phyloP scores from a whole-genome alignment of 768 basidiomycete species.

The Mycena albidolilacea region DNA sequence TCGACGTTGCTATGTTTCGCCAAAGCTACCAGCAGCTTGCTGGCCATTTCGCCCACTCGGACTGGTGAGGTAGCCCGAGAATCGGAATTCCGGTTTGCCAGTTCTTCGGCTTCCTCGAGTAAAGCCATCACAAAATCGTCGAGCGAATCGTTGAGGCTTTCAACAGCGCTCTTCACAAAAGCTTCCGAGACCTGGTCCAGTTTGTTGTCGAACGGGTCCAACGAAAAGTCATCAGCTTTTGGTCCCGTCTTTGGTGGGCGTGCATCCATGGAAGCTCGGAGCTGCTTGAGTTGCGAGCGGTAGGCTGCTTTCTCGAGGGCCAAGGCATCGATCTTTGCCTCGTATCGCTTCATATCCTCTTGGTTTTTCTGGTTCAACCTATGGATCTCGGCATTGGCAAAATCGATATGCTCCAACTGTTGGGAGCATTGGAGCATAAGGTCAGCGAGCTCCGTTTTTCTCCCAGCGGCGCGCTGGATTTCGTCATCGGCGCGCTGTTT shows the following conservation, averaged over 20 bases:
- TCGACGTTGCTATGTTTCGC: conserved; percentile 9
- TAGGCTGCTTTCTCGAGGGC: conserved; percentile 10
- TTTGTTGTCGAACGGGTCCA: conserved; percentile 37
- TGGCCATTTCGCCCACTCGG: background rate
- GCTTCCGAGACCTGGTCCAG: conserved; percentile 39
- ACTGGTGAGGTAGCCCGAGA: background rate
- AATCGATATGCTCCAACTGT: background rate
- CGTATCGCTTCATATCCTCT: background rate
- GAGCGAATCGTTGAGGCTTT: conserved; percentile 37
- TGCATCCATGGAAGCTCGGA: background rate
- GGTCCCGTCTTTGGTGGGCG: background rate
- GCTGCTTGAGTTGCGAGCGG: conserved; percentile 2
- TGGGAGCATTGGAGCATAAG: background rate
- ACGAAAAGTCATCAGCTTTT: background rate
- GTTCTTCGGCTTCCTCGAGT: conserved; percentile 24
- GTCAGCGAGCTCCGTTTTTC: background rate
- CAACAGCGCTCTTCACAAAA: conserved; percentile 23
- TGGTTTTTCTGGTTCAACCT: background rate
- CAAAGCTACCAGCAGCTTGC: conserved; percentile 13
- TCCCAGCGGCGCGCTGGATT: background rate
- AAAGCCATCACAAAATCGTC: conserved; percentile 35
- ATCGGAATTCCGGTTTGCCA: conserved; percentile 2
- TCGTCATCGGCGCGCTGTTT: background rate
- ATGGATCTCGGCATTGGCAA: background rate
- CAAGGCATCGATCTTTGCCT: background rate